These are phyloP conservation scores for Aspergillus ruber DNA, from an alignment of 2,329 filamentous ascomycete genomes.

Conservation along the genomic window DNA sequence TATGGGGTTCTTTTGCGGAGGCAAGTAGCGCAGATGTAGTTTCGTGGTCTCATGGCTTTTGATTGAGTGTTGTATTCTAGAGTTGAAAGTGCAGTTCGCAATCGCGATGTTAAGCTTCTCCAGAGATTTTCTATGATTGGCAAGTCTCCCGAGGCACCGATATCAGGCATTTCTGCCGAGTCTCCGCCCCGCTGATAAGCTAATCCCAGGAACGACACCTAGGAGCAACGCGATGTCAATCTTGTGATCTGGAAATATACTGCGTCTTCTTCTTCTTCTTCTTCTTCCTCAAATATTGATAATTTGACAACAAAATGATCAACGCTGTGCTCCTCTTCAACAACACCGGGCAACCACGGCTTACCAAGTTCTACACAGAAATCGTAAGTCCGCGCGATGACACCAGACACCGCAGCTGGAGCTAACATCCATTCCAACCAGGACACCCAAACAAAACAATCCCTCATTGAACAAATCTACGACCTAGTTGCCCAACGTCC, in stretches of 20 bases:
- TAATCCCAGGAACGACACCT: background rate
- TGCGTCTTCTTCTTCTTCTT: background rate
- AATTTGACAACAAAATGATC: slow-evolving; percentile 63
- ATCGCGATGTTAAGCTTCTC: slow-evolving; percentile 8
- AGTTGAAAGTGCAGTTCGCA: background rate
- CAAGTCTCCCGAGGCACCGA: slow-evolving; percentile 6
- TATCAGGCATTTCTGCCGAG: slow-evolving; percentile 8
- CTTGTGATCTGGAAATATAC: background rate
- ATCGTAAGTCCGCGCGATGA: slow-evolving; percentile 52
- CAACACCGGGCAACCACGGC: slow-evolving; percentile 88
- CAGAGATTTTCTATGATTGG: slow-evolving; percentile 3
- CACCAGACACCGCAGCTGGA: background rate
- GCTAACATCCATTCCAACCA: slow-evolving; percentile 33
- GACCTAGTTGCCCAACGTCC: slow-evolving; percentile 88
- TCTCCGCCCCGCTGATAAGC: slow-evolving; percentile 13
- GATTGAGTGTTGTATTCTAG: background rate
- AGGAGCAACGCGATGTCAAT: background rate
- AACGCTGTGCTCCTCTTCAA: slow-evolving; percentile 99
- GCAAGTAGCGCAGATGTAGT: slow-evolving; percentile 7
- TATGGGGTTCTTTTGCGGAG: slow-evolving; percentile 2
- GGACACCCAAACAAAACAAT: slow-evolving; percentile 97
- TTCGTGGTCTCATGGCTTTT: slow-evolving; percentile 1
- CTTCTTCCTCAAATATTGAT: background rate
- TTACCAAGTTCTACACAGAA: slow-evolving; percentile 98
- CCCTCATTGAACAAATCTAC: slow-evolving; percentile 95